Evolutionary conservation across 441 rosid genomes (phyloP).

Genomic region (Sinapis alba): DNA sequence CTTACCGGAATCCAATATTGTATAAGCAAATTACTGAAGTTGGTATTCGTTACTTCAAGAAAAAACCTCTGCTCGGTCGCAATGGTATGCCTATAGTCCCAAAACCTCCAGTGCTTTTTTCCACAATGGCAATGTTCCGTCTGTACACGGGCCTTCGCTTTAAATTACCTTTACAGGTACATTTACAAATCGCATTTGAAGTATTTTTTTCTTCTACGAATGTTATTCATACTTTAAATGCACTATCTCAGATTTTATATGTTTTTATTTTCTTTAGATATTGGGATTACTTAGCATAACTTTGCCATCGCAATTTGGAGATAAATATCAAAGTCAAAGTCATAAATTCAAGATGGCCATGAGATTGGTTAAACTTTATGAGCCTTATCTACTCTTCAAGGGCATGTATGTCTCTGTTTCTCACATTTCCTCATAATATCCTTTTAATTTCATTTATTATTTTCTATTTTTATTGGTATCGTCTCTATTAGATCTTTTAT

Average conservation of each 20-base stretch:
- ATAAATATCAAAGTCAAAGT: not conserved
- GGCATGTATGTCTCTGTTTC: slow-evolving; percentile 13
- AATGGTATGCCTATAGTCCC: slow-evolving; percentile 70
- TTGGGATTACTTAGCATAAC: slow-evolving; percentile 1
- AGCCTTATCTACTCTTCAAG: slow-evolving; percentile 25
- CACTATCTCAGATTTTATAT: not conserved
- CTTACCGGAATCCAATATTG: slow-evolving; percentile 51
- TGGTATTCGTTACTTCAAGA: slow-evolving; percentile 46
- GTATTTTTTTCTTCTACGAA: too few relatives aligned
- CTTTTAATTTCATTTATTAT: not conserved
- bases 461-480: not conserved
- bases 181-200: too few relatives aligned
- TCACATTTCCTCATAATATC: not conserved
- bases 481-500: not conserved
- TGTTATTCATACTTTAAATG: not conserved
- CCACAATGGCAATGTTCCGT: slow-evolving; percentile 64
- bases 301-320: slow-evolving; percentile 3
- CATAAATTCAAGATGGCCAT: slow-evolving; percentile 1
- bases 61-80: slow-evolving; percentile 69
- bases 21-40: slow-evolving; percentile 46
- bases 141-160: slow-evolving; percentile 64
- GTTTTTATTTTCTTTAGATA: not conserved
- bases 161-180: slow-evolving; percentile 60
- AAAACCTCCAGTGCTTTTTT: slow-evolving; percentile 40
- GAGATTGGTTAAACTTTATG: not conserved